Percentiles rank a stretch among this genome's conserved stretches.
Evolutionary conservation across 169 alveolate genomes (phyloP).

Genomic region (Plasmodium billcollinsi): DNA sequence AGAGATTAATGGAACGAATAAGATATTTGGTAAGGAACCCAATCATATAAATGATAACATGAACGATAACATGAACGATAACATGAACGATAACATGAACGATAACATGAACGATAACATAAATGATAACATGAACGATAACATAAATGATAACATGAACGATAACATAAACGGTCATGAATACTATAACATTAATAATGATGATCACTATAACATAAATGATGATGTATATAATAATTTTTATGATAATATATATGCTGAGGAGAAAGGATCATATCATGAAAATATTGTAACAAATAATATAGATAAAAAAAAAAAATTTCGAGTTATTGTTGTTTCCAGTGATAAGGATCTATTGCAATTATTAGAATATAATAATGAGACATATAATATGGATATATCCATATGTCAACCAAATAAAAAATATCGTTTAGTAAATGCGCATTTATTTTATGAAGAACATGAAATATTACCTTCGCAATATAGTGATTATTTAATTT

Average conservation of each 20-base stretch:
- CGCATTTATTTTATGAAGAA: constrained; percentile 78
- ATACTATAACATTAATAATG: too few species aligned
- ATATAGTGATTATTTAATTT: constrained; percentile 83
- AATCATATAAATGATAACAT: too few species aligned
- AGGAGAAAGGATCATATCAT: background rate
- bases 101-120: too few species aligned
- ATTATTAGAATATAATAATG: constrained; percentile 75
- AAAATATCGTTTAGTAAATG: constrained; percentile 82
- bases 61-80: too few species aligned
- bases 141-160: too few species aligned
- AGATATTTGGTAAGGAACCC: too few species aligned
- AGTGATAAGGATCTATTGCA: constrained; percentile 86
- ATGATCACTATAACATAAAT: background rate
- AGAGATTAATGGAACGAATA: too few species aligned
- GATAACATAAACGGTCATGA: too few species aligned
- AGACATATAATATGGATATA: constrained; percentile 78
- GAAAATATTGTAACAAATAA: constrained; percentile 7
- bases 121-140: too few species aligned
- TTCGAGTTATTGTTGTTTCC: constrained; percentile 81
- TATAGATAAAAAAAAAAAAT: constrained; percentile 26
- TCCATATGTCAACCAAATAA: constrained; percentile 84
- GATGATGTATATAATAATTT: background rate
- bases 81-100: too few species aligned
- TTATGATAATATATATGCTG: background rate
- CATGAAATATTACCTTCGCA: constrained; percentile 74